These are phyloP conservation scores for Magnaporthiopsis incrustans DNA, from an alignment of 2,329 filamentous ascomycete species.

Conservation along the genomic window DNA sequence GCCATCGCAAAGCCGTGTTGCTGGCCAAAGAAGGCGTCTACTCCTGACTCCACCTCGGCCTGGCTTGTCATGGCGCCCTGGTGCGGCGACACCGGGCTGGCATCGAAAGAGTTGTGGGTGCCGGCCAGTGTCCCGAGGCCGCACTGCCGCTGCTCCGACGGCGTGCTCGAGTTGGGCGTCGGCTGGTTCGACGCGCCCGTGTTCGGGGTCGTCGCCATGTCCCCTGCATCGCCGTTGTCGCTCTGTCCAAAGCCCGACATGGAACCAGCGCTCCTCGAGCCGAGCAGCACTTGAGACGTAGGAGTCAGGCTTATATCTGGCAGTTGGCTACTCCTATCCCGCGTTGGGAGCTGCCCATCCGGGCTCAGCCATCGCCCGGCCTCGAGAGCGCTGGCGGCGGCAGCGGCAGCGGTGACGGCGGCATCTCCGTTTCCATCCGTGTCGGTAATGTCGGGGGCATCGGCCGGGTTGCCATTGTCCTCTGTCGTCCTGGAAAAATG, in stretches of 20 bases:
- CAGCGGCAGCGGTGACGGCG: conserved; percentile 6
- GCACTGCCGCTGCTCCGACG: conserved; percentile 32
- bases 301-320: conserved; percentile 8
- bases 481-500: conserved; percentile 31
- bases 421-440: conserved; percentile 20
- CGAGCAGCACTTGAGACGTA: conserved; percentile 3
- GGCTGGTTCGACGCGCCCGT: conserved; percentile 43
- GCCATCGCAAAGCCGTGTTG: conserved; percentile 4
- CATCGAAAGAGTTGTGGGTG: conserved; percentile 36
- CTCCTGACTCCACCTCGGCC: neutral
- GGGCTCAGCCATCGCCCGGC: conserved; percentile 27
- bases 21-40: neutral
- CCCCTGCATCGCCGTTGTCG: conserved; percentile 36
- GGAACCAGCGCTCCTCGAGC: conserved; percentile 2
- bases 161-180: conserved; percentile 50
- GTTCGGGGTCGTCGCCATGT: conserved; percentile 41
- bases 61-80: conserved; percentile 17
- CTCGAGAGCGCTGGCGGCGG: conserved; percentile 10
- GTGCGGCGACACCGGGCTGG: conserved; percentile 41
- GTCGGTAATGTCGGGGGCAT: conserved; percentile 26
- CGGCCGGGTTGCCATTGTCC: conserved; percentile 32
- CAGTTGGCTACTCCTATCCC: conserved; percentile 5
- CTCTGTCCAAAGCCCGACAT: conserved; percentile 29
- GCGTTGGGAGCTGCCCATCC: conserved; percentile 28
- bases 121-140: conserved; percentile 10